Percentiles rank a stretch among this genome's conserved stretches.
Evolutionary conservation across 2,329 filamentous ascomycete genomes (phyloP).

Genomic region (Dactylellina leptospora): DNA sequence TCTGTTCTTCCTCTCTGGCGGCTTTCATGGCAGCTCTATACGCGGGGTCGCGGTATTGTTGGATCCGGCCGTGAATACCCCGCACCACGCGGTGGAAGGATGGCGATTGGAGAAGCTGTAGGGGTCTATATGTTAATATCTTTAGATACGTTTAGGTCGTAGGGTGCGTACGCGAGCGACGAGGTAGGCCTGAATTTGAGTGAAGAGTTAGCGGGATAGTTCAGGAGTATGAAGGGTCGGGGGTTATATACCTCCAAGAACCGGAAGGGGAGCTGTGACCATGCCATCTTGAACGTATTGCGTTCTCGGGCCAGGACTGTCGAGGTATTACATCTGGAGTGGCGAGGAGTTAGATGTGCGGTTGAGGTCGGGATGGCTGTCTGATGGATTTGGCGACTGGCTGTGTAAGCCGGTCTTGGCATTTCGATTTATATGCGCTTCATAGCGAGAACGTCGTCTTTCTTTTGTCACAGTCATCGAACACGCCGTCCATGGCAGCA

Average conservation of each 20-base stretch:
- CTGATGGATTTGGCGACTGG: not conserved
- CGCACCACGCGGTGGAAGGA: constrained; percentile 47
- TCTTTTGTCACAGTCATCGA: constrained; percentile 6
- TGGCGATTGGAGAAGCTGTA: constrained; percentile 42
- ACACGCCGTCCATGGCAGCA: constrained; percentile 27
- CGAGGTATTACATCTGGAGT: constrained; percentile 25
- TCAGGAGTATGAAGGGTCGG: not conserved
- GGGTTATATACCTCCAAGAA: constrained; percentile 29
- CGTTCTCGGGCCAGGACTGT: constrained; percentile 1
- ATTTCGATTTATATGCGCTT: not conserved
- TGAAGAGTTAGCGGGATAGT: constrained; percentile 7
- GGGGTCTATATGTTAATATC: constrained; percentile 4
- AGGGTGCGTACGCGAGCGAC: constrained; percentile 35
- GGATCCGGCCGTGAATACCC: constrained; percentile 36
- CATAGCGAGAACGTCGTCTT: not conserved
- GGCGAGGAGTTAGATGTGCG: not conserved
- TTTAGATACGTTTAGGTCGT: no score
- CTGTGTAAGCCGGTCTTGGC: constrained; percentile 50
- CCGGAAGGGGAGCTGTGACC: constrained; percentile 42
- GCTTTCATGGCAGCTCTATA: constrained; percentile 29
- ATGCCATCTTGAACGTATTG: constrained; percentile 29
- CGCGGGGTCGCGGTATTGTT: constrained; percentile 37
- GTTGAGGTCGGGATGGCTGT: not conserved
- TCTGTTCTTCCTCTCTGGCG: constrained; percentile 27
- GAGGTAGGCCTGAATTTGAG: constrained; percentile 38